These are phyloP conservation scores for Colletotrichum musae DNA, from an alignment of 2,329 filamentous ascomycete species.

Conservation along the genomic window DNA sequence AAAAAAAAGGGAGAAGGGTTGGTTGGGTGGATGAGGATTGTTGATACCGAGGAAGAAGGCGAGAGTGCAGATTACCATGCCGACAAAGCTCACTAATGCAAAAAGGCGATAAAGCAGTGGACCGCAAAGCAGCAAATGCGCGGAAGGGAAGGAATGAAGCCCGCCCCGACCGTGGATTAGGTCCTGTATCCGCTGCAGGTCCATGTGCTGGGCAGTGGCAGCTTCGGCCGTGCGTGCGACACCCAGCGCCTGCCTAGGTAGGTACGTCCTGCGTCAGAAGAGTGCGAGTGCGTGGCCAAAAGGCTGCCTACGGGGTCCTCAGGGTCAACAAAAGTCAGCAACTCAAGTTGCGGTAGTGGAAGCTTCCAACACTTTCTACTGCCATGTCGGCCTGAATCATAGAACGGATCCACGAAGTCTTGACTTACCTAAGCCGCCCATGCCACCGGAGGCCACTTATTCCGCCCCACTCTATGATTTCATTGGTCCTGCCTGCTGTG, in stretches of 20 bases:
- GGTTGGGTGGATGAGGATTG: background rate
- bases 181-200: no score
- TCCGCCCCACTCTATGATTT: conserved; percentile 43
- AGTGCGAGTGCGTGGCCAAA: conserved; percentile 33
- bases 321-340: conserved; percentile 32
- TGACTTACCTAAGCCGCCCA: conserved; percentile 37
- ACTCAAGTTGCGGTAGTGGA: conserved; percentile 27
- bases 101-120: conserved; percentile 30
- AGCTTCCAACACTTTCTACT: conserved; percentile 42
- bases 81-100: conserved; percentile 39
- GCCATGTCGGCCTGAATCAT: conserved; percentile 38
- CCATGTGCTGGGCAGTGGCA: background rate
- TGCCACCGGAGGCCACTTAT: conserved; percentile 41
- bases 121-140: conserved; percentile 24
- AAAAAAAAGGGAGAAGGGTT: no score
- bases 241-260: conserved; percentile 15
- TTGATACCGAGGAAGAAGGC: background rate
- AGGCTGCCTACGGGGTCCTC: conserved; percentile 36
- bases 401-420: conserved; percentile 29
- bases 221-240: conserved; percentile 27
- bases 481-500: conserved; percentile 38
- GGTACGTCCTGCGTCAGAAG: background rate
- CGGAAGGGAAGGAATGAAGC: background rate
- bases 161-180: no score
- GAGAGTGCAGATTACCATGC: conserved; percentile 21